Base-by-base conservation (phyloP, 2,329 filamentous ascomycete species). In the Botrytis sinoallii region DNA sequence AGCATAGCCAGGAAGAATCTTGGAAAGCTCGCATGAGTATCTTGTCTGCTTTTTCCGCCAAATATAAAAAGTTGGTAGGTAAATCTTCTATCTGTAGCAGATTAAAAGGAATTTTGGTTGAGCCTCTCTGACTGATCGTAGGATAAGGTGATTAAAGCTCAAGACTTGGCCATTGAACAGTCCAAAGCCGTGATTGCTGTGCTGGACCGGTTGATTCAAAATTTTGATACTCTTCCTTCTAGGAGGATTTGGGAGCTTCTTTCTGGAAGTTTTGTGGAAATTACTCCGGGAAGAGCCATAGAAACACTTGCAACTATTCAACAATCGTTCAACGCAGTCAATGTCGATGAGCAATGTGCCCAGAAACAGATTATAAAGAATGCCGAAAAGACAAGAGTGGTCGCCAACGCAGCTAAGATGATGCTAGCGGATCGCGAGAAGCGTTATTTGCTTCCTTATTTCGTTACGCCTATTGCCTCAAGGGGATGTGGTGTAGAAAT, bases 321-420 rank as follows among this genome's bases (percentile, higher is more conserved):
- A 29, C 5, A 12, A 5, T 20, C 29, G 9, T 29, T 65, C 8
- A 65, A 46, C 42, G n/a, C n/a, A 65, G 18, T 65, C 18, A 65
- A 65, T 46, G 6, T 1, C 0, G 18, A 29, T 46, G 63, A 65
- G 18, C 10, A 9, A 9, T 1, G 25, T 14, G 63, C 42, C 3
- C 63, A 66, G 44, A 22, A 9, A 25, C 22, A 20, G 10, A 46
- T 66, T 35, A 22, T 32, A 48, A 48, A 35, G 42, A 66, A 35
- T 12, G 29, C 63, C 29, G 63, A 48, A 29, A 66, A 25, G 63
- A 48, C 44, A 25, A 69, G 66, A 57, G 48, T 69, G 8, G 48
- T 59, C 25, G 66, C 46, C 35, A 69, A 69, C 20, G 66, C 66
- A 69, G 48, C 48, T 32, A 69, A 59, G 40, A 59, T 59, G 66